A percentile compares a stretch with the other conserved stretches of the same genome.
Conservation (phyloP, 139 green algal genomes). For the Picochlorum sp. region DNA sequence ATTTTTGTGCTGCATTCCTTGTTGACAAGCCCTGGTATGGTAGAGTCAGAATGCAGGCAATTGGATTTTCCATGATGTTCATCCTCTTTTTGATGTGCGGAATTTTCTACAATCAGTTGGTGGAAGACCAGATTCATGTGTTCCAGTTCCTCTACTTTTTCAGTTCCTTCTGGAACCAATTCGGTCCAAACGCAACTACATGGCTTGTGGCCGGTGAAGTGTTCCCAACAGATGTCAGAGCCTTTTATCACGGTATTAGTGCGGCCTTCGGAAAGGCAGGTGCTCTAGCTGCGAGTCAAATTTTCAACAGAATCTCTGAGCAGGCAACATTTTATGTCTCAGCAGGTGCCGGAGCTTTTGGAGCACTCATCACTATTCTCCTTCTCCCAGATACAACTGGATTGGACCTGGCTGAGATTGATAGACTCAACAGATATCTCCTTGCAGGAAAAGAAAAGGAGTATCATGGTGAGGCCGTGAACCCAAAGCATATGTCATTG, state of each 20-base stretch:
- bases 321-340: slow-evolving; percentile 37
- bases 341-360: slow-evolving; percentile 30
- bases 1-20: slow-evolving; percentile 51
- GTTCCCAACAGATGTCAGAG: slow-evolving; percentile 58
- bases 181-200: slow-evolving; percentile 46
- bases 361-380: slow-evolving; percentile 39
- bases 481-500: slow-evolving; percentile 49
- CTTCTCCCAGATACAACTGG: slow-evolving; percentile 54
- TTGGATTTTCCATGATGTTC: slow-evolving; percentile 46
- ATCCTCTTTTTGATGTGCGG: slow-evolving; percentile 56
- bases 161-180: slow-evolving; percentile 68
- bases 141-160: slow-evolving; percentile 77
- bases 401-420: slow-evolving; percentile 49
- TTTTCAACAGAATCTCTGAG: slow-evolving; percentile 24
- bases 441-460: slow-evolving; percentile 8
- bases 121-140: slow-evolving; percentile 6
- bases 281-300: slow-evolving; percentile 34
- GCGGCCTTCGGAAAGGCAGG: slow-evolving; percentile 50
- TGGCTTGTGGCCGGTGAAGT: slow-evolving; percentile 50
- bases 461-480: slow-evolving; percentile 47
- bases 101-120: slow-evolving; percentile 34
- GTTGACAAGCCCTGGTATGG: slow-evolving; percentile 54
- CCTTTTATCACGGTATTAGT: slow-evolving; percentile 44
- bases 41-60: slow-evolving; percentile 37
- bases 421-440: slow-evolving; percentile 37